Base-by-base conservation (phyloP, 352 stramenopile genomes). In the Phytophthora ohioensis region DNA sequence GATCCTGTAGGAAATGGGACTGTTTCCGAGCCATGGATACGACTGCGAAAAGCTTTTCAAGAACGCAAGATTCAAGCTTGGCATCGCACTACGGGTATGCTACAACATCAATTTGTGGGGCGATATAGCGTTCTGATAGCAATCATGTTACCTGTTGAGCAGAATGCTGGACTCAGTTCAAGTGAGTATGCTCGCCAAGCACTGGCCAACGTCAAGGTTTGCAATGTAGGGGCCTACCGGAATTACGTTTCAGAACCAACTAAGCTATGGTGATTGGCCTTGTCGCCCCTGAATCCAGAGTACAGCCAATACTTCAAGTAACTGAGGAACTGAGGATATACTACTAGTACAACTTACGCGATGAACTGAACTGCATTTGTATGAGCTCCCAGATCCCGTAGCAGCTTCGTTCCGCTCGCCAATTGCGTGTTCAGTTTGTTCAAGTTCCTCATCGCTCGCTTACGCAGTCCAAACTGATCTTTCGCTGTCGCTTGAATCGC, bases 51-150 rank as follows among this genome's bases (percentile, higher is more conserved):
- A 74, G 41, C 79, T 94, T 1, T 94, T 94, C 71, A 90, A 90
- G 64, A 91, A 93, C 35, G 87, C 87, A n/a, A 79, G 85, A 5
- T 94, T 94, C 62, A 91, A 91, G 55, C 78, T 94, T 12, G 87
- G 87, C 0, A 72, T 94, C 11, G 87, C 87, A 27, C 75, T 94
- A 9, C 85, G 84, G 36, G 82, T 91, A 69, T 10, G 71, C 38
- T 30, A 30, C 27, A 38, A 41, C 41, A 13, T 48, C 3, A 30
- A 10, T 4, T 12, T 27, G 21, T 27, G 21, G 21, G 21, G 21
- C 21, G 21, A 27, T 27, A 27, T 27, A 27, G 21, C 21, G 21
- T 27, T 27, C 21, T 27, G 21, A 27, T 27, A 2, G 21, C 21
- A 27, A 27, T 27, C 21, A 27, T 27, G 21, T 27, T 27, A 27